Evolutionary conservation across 2,329 filamentous ascomycete genomes (phyloP).

Genomic region (Onygena corvina): DNA sequence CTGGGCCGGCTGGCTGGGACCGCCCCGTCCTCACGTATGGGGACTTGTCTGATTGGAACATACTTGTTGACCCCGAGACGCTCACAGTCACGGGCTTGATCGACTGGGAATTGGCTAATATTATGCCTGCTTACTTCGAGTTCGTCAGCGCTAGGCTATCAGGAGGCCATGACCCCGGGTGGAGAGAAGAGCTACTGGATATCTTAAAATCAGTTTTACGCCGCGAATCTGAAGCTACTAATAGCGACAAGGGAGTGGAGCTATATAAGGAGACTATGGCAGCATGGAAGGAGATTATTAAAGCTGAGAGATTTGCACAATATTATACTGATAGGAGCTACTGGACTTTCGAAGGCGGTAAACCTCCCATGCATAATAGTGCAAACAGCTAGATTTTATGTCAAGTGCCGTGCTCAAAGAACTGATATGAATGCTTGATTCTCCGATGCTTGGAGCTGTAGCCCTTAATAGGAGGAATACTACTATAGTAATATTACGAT

Average conservation of each 20-base stretch:
- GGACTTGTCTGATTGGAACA: slow-evolving; percentile 16
- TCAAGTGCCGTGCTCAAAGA: too few relatives aligned
- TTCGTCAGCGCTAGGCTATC: slow-evolving; percentile 14
- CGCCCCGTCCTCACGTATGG: slow-evolving; percentile 14
- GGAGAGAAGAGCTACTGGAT: slow-evolving; percentile 15
- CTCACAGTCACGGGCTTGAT: slow-evolving; percentile 15
- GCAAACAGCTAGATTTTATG: too few relatives aligned
- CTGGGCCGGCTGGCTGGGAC: slow-evolving; percentile 11
- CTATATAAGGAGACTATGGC: slow-evolving; percentile 13
- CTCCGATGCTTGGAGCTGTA: too few relatives aligned
- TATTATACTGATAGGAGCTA: slow-evolving; percentile 12
- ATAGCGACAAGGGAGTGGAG: slow-evolving; percentile 8
- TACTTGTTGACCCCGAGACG: slow-evolving; percentile 15
- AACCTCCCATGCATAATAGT: too few relatives aligned
- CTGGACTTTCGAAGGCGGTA: slow-evolving; percentile 14
- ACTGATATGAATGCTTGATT: too few relatives aligned
- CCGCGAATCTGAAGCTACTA: slow-evolving; percentile 13
- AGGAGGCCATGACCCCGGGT: slow-evolving; percentile 14
- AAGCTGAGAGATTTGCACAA: slow-evolving; percentile 14
- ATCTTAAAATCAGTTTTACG: slow-evolving; percentile 16
- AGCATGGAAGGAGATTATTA: slow-evolving; percentile 11
- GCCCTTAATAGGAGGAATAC: too few relatives aligned
- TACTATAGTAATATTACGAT: too few relatives aligned
- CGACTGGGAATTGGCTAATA: slow-evolving; percentile 15
- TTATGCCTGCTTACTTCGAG: slow-evolving; percentile 17